Conservation (phyloP, 169 alveolate genomes). For the Plasmodium reichenowi region DNA sequence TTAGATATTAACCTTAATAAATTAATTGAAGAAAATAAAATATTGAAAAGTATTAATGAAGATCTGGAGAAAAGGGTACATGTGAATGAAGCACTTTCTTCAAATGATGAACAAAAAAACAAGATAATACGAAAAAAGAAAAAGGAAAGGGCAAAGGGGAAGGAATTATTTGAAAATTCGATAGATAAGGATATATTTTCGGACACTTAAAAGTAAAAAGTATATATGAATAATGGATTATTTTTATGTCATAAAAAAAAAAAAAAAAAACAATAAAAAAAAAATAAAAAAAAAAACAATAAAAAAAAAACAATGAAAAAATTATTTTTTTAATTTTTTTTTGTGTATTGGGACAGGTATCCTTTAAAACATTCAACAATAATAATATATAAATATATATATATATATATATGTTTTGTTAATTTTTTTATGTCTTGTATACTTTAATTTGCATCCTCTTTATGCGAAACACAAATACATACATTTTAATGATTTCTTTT, state of each 20-base stretch:
- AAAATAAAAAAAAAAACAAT: no score
- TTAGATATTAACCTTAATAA: conserved; percentile 12
- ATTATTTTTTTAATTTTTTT: no score
- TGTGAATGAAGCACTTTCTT: background rate
- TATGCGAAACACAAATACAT: no score
- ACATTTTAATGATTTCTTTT: no score
- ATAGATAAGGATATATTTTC: conserved; percentile 65
- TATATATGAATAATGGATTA: background rate
- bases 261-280: no score
- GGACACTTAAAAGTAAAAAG: background rate
- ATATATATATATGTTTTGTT: no score
- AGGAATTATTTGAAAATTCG: conserved; percentile 33
- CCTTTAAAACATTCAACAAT: no score
- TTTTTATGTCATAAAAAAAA: no score
- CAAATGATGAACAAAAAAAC: conserved; percentile 8
- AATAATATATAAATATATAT: no score
- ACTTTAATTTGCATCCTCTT: background rate
- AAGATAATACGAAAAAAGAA: background rate
- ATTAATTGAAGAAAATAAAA: conserved; percentile 27
- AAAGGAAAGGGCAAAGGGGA: background rate
- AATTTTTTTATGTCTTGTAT: no score
- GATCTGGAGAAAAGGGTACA: background rate
- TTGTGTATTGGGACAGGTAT: no score
- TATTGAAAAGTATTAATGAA: conserved; percentile 16
- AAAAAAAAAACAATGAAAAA: no score